Evolutionary conservation across 352 stramenopile genomes (phyloP).

Genomic region (Pythium rhizo-oryzae): DNA sequence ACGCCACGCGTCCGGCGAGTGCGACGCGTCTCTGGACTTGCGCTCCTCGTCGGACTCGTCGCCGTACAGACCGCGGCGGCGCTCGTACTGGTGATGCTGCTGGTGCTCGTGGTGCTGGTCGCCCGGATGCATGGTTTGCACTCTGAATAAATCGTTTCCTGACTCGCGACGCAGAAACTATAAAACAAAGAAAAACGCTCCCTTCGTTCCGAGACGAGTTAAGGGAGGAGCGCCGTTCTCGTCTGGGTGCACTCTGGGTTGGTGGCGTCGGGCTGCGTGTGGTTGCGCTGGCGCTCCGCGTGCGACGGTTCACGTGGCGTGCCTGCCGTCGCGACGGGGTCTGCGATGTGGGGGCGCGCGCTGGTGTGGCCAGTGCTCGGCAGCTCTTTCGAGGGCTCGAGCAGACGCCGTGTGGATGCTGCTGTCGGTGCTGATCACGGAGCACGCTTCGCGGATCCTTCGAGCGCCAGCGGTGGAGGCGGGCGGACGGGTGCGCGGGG

Average conservation of each 20-base stretch:
- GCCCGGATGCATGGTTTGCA: conserved; percentile 18
- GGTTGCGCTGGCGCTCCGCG: neutral
- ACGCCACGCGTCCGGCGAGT: conserved; percentile 4
- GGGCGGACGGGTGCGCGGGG: neutral
- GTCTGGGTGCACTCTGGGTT: no score
- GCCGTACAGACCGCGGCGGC: conserved; percentile 1
- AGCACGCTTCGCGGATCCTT: conserved; percentile 24
- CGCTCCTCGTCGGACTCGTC: conserved; percentile 10
- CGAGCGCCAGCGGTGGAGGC: neutral
- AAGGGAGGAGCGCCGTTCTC: no score
- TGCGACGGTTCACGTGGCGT: conserved; percentile 3
- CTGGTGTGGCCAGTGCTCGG: conserved; percentile 23
- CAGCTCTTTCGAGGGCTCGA: conserved; percentile 19
- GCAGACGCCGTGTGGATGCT: neutral
- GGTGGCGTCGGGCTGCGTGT: neutral
- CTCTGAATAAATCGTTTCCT: no score
- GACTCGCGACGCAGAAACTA: no score
- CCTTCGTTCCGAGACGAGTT: neutral
- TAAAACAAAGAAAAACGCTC: neutral
- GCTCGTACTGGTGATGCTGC: neutral
- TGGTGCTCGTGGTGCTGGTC: neutral
- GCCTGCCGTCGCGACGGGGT: neutral
- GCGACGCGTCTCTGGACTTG: conserved; percentile 1
- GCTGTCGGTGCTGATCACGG: neutral
- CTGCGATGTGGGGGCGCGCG: neutral